Base-by-base conservation (phyloP, 371 early-diverging fungal species). In the Entomophthora muscae region DNA sequence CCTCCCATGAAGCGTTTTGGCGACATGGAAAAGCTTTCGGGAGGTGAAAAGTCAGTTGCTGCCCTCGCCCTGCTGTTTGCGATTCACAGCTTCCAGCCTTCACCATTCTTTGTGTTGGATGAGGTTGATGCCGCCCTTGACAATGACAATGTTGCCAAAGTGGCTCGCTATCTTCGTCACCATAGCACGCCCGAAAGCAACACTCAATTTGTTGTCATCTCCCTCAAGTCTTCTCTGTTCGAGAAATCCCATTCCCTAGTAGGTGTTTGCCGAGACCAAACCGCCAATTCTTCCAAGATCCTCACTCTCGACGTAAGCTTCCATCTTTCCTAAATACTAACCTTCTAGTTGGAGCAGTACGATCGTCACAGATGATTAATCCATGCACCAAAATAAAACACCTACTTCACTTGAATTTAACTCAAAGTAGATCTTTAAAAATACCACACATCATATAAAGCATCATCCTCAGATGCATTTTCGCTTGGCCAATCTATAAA, bases 71-170 rank as follows among this genome's bases (percentile, higher is more conserved):
- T 99, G 57, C 79, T 99, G 66, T 95, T 99, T 77, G 97, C 99
- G 33, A 86, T 99, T 67, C 32, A 29, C 31, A n/a, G 80, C 32
- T 95, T 83, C 75, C 86, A 85, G 51, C 98, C 97, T 17, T 85
- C 99, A 7, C 98, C 99, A 1, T 99, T 99, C 81, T 98, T 99
- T 81, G 91, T 99, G 2, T 78, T 99, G 66, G 99, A 99, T 72
- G 99, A 99, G 75, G 92, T 99, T 3, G 99, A 99, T 76, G 95
- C 98, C 3, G 99, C 99, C 0, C 77, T 99, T 33, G 99, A 99
- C 72, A 93, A 93, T 72, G 82, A 89, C 61, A 99, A 99, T 71
- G 98, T 99, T 3, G 77, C 84, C 12, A 86, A 86, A 67, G 85
- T 99, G 33, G 92, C 93, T 0, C 78, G 79, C 42, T 99, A 95